These are phyloP conservation scores for Deinandra increscens DNA, from an alignment of 129 eudicot species.

Conservation along the genomic window DNA sequence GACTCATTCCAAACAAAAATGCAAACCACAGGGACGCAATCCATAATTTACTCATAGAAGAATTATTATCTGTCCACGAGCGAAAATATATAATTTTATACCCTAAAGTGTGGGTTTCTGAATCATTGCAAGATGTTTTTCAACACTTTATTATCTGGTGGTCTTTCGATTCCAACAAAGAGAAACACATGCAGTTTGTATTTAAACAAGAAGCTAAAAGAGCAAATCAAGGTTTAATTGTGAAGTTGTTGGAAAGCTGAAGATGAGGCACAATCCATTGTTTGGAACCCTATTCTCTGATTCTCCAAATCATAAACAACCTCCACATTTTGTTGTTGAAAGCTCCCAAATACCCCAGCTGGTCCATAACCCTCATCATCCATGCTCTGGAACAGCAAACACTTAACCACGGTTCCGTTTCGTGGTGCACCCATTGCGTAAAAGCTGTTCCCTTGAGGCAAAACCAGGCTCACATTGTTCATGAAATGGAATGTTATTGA, in stretches of 20 bases:
- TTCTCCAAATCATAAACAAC: conserved; percentile 77
- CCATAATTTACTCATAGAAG: too few species aligned
- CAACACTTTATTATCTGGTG: background rate
- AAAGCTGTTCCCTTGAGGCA: conserved; percentile 61
- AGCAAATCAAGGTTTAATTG: conserved; percentile 19
- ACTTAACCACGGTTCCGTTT: conserved; percentile 59
- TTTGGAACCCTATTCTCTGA: conserved; percentile 69
- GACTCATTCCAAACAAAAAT: too few species aligned
- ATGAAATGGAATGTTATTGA: conserved; percentile 67
- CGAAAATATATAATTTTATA: background rate
- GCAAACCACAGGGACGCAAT: too few species aligned
- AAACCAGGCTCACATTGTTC: conserved; percentile 56
- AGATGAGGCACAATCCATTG: conserved; percentile 58
- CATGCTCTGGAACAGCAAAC: conserved; percentile 65
- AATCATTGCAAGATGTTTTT: background rate
- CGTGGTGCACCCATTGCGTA: conserved; percentile 62
- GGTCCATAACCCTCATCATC: conserved; percentile 57
- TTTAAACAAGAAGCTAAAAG: conserved; percentile 5
- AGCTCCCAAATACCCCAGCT: conserved; percentile 75
- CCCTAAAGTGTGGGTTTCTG: background rate
- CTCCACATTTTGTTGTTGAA: conserved; percentile 79
- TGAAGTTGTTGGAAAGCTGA: conserved; percentile 56
- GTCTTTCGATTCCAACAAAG: background rate
- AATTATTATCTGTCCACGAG: background rate
- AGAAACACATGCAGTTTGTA: conserved; percentile 7